These are phyloP conservation scores for Durio zibethinus DNA, from an alignment of 345 rosid genomes.

Conservation along the genomic window DNA sequence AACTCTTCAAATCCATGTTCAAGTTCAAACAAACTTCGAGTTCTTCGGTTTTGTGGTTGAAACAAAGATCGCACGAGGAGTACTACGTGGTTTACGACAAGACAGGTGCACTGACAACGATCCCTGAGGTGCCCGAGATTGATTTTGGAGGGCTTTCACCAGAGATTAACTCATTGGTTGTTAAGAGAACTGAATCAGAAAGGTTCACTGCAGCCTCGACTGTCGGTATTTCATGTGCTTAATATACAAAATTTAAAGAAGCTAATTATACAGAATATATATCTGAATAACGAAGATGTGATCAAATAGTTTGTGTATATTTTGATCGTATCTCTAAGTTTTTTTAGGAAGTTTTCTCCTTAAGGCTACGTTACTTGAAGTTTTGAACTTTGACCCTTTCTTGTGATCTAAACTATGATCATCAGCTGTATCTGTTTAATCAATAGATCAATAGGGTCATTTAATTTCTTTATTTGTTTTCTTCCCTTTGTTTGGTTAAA, in stretches of 20 bases:
- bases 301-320: slow-evolving; percentile 3
- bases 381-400: slow-evolving; percentile 7
- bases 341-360: not conserved
- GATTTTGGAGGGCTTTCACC: slow-evolving; percentile 54
- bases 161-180: slow-evolving; percentile 47
- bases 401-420: not conserved
- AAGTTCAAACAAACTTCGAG: slow-evolving; percentile 31
- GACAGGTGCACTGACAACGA: slow-evolving; percentile 68
- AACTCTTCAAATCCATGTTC: slow-evolving; percentile 57
- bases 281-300: slow-evolving; percentile 9
- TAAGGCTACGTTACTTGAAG: not conserved
- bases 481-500: not conserved
- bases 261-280: not conserved
- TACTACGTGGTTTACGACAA: slow-evolving; percentile 56
- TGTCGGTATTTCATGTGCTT: slow-evolving; percentile 51
- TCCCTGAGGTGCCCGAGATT: slow-evolving; percentile 75
- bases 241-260: not conserved
- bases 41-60: slow-evolving; percentile 20
- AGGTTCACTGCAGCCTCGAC: slow-evolving; percentile 43
- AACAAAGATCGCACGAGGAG: slow-evolving; percentile 29
- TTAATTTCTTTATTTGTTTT: not conserved
- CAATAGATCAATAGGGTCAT: not conserved
- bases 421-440: not conserved
- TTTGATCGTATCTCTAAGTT: not conserved
- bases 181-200: slow-evolving; percentile 53